Evolutionary conservation across 2,329 filamentous ascomycete species (phyloP).

Genomic region (Myriosclerotinia scirpicola): DNA sequence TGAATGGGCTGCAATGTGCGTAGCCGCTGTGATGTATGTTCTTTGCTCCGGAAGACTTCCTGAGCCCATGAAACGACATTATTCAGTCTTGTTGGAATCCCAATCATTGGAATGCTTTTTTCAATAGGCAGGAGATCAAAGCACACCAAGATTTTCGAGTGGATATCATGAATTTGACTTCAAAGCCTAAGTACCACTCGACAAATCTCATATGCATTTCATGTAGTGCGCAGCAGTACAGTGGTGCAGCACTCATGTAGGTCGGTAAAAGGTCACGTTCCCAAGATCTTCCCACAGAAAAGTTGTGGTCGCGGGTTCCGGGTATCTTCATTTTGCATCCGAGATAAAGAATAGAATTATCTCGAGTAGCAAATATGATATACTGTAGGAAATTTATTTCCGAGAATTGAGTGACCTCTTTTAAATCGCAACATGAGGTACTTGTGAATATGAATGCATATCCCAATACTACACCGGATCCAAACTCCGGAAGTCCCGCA

Average conservation of each 20-base stretch:
- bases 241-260: neutral
- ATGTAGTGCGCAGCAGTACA: conserved; percentile 7
- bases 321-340: neutral
- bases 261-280: conserved; percentile 12
- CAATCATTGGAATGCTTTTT: conserved; percentile 1
- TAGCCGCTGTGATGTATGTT: conserved; percentile 17
- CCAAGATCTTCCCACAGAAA: conserved; percentile 1
- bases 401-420: neutral
- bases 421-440: neutral
- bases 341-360: neutral
- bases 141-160: conserved; percentile 13
- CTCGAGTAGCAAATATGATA: neutral
- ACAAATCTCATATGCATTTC: conserved; percentile 16
- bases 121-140: neutral
- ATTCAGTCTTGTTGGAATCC: neutral
- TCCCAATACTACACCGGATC: conserved; percentile 14
- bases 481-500: conserved; percentile 12
- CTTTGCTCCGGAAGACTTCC: conserved; percentile 22
- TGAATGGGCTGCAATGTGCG: conserved; percentile 10
- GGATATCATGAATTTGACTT: conserved; percentile 12
- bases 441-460: neutral
- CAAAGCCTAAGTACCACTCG: conserved; percentile 24
- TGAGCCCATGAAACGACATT: conserved; percentile 15
- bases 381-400: conserved; percentile 2
- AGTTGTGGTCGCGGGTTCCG: conserved; percentile 11